Base-by-base conservation (phyloP, 345 rosid species). In the Pugionium cornutum region DNA sequence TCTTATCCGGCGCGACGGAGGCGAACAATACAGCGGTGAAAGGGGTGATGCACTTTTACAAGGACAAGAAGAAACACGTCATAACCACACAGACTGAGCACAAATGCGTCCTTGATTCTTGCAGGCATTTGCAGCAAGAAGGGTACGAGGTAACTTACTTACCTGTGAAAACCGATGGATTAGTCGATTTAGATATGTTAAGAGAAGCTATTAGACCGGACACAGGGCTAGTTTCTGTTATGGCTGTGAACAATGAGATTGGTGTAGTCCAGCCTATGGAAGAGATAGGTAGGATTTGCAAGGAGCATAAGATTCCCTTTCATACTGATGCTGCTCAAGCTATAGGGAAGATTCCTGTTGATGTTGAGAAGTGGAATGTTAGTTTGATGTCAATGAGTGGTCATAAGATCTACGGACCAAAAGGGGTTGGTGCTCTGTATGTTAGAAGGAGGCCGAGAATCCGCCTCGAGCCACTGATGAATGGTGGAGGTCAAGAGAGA, bases 401-500 rank as follows among this genome's bases (percentile, higher is more conserved):
- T 37, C 97, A 95, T 62, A 91, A 95, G 72, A 76, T 95, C 53
- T 89, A 91, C 35, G 99, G 89, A 37, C 99, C 99, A 0, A 91
- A 91, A 80, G 99, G 97, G 2, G 76, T 94, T 67, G 99, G 99
- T 45, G 97, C 97, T 69, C 64, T 94, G 78, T 94, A 85, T 52
- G 69, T 87, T 84, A 77, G 99, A 7, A 77, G 97, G 70, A 72
- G 97, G 42, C 99, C 96, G 0, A 77, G 97, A 37, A 84, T 94
- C 5, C 63, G 99, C 18, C 87, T 90, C 30, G 99, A 90, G 76
- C 92, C 99, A 0, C 79, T 88, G 63, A 94, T 94, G 83, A 94
- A 86, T 50, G 99, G 99, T 36, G 99, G 99, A 34, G 99, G 99
- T 26, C 99, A 94, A 74, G 99, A 94, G 89, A 87, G 99, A 55